Conservation (phyloP, 306 rosid species). For the Prunus fruticosa region DNA sequence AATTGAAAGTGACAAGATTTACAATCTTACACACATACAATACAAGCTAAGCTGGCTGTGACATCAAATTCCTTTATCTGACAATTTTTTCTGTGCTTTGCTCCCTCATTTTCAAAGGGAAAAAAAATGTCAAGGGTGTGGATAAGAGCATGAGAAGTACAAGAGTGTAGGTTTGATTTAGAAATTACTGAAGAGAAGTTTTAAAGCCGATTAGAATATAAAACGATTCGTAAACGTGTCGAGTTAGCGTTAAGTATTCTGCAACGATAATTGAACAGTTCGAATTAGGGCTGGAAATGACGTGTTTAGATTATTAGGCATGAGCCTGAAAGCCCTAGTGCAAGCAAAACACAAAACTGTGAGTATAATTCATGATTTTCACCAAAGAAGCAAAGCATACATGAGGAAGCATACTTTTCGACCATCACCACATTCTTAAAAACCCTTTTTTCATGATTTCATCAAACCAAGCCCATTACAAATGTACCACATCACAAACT, state of each 20-base stretch:
- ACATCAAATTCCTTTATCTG: not conserved
- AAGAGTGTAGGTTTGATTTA: too few relatives aligned
- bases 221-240: not conserved
- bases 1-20: not conserved
- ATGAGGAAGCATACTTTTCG: not conserved
- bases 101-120: too few relatives aligned
- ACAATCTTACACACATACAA: not conserved
- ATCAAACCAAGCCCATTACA: not conserved
- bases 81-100: too few relatives aligned
- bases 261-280: too few relatives aligned
- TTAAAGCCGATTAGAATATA: not conserved
- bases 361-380: conserved; percentile 10
- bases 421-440: not conserved
- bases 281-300: too few relatives aligned
- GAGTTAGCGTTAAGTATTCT: not conserved
- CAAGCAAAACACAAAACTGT: not conserved
- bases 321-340: not conserved
- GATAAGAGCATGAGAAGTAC: too few relatives aligned
- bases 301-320: too few relatives aligned
- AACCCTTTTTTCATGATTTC: not conserved
- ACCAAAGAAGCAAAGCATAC: conserved; percentile 8
- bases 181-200: too few relatives aligned
- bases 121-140: too few relatives aligned
- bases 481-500: conserved; percentile 9
- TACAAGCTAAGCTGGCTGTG: not conserved